Conservation (phyloP, 371 early-diverging fungal species). For the Lichtheimia ramosa region DNA sequence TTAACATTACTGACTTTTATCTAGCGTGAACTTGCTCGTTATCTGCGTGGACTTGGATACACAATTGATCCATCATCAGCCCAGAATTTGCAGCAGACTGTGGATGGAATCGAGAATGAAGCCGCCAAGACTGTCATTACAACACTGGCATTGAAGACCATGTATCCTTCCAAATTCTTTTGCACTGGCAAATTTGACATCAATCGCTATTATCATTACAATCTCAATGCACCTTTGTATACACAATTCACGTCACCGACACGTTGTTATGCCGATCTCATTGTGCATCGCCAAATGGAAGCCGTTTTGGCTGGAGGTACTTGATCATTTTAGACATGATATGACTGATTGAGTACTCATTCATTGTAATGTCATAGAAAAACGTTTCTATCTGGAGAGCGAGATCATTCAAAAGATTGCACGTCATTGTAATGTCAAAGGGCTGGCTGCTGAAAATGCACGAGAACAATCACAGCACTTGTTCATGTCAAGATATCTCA, state of each 20-base stretch:
- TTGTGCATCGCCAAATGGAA: constrained; percentile 85
- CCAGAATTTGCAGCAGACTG: constrained; percentile 64
- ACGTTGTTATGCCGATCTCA: constrained; percentile 90
- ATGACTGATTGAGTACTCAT: not conserved
- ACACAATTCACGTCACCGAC: constrained; percentile 94
- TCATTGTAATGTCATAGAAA: constrained; percentile 22
- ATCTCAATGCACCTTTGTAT: constrained; percentile 71
- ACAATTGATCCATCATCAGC: constrained; percentile 46
- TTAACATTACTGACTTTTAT: not conserved
- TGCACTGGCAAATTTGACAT: constrained; percentile 77
- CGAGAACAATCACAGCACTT: constrained; percentile 72
- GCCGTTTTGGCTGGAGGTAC: constrained; percentile 24
- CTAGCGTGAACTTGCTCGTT: constrained; percentile 49
- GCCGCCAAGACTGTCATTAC: constrained; percentile 43
- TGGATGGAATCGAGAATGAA: constrained; percentile 61
- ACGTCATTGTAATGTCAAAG: constrained; percentile 68
- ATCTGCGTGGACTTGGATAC: constrained; percentile 57
- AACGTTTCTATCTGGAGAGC: constrained; percentile 48
- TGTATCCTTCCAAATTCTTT: constrained; percentile 82
- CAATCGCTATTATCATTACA: constrained; percentile 66
- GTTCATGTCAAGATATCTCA: constrained; percentile 59
- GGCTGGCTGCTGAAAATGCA: constrained; percentile 64
- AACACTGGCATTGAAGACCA: constrained; percentile 64
- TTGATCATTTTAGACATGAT: not conserved
- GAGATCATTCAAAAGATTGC: constrained; percentile 52